phyloP scores from a whole-genome alignment of 2,329 filamentous ascomycete species.

The Metarhizium robertsii region DNA sequence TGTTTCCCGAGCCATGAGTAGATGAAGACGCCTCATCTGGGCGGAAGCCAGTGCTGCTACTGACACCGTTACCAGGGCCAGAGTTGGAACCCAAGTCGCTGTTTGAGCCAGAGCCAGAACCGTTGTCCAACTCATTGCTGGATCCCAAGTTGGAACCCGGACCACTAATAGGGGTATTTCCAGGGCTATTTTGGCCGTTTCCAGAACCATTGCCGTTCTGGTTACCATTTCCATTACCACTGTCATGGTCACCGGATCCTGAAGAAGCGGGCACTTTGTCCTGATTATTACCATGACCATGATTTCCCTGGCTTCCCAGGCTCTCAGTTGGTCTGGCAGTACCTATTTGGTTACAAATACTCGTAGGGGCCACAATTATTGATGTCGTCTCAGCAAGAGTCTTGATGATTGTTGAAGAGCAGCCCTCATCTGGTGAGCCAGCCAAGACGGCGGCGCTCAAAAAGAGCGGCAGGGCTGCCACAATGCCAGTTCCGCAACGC shows the following conservation, averaged over 20 bases:
- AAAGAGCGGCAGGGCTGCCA: constrained; percentile 4
- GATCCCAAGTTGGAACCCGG: not conserved
- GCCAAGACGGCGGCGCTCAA: not conserved
- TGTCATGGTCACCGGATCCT: not conserved
- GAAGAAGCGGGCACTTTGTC: not conserved
- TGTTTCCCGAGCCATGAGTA: too few species aligned
- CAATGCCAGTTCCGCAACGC: not conserved
- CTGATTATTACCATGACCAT: not conserved
- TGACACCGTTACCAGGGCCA: too few species aligned
- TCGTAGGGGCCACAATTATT: not conserved
- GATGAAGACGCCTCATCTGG: too few species aligned
- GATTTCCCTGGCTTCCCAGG: not conserved
- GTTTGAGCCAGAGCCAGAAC: not conserved
- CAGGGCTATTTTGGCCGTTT: not conserved
- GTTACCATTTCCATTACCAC: not conserved
- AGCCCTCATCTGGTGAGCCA: not conserved
- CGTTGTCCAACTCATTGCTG: not conserved
- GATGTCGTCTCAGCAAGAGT: constrained; percentile 2
- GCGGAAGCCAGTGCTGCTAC: too few species aligned
- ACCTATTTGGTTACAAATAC: not conserved
- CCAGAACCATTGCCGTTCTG: not conserved
- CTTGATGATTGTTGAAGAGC: not conserved
- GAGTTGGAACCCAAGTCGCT: too few species aligned
- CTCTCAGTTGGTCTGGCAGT: not conserved
- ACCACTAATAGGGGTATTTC: not conserved